Evolutionary conservation across 495 filamentous ascomycete species (phyloP).

Genomic region (Opeltia flavorubescens): DNA sequence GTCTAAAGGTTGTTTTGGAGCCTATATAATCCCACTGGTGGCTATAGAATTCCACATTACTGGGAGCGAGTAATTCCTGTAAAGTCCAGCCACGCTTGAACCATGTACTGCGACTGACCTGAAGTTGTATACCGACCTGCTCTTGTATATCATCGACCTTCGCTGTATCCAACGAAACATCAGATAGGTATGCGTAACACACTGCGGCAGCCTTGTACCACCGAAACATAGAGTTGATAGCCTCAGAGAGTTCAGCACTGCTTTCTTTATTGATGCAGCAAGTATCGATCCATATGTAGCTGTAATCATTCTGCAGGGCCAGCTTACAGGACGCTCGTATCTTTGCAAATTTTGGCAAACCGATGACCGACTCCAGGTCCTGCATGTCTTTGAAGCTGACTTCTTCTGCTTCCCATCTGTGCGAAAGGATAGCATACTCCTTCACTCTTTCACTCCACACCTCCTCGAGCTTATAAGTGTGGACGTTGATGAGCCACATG

Average conservation of each 20-base stretch:
- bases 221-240: background rate
- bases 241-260: background rate
- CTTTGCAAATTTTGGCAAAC: background rate
- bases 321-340: background rate
- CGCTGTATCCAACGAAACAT: background rate
- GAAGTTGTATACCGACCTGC: background rate
- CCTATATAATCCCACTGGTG: background rate
- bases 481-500: too few species aligned
- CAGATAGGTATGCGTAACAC: background rate
- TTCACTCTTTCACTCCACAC: too few species aligned
- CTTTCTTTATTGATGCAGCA: background rate
- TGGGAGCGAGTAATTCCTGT: slow-evolving; percentile 17
- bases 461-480: too few species aligned
- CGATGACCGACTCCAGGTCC: background rate
- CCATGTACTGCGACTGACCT: slow-evolving; percentile 11
- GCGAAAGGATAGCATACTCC: background rate
- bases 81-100: slow-evolving; percentile 19
- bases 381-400: background rate
- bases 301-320: background rate
- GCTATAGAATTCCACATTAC: background rate
- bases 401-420: background rate
- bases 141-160: background rate
- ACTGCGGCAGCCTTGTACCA: background rate
- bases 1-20: background rate
- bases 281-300: background rate